These are phyloP conservation scores for Aspergillus sp. DNA, from an alignment of 2,329 filamentous ascomycete genomes.

Conservation along the genomic window DNA sequence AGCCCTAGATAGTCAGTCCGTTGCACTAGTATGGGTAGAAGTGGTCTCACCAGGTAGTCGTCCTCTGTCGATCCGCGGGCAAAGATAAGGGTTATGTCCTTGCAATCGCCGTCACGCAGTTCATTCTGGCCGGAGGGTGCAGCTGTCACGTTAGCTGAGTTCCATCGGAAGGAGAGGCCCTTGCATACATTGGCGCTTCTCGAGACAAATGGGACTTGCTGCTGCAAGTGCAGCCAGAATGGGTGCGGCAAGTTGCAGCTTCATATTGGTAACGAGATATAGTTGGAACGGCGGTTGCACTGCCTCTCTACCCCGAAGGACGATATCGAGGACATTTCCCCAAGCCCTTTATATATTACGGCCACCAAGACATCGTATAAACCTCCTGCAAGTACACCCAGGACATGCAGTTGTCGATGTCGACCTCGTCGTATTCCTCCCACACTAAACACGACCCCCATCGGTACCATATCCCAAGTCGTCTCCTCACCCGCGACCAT, in stretches of 20 bases:
- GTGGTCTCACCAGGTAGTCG: slow-evolving; percentile 46
- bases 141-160: background rate
- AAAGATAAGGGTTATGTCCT: slow-evolving; percentile 49
- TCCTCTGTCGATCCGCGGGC: slow-evolving; percentile 51
- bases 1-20: slow-evolving; percentile 21
- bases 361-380: no score
- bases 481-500: no score
- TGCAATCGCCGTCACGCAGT: slow-evolving; percentile 41
- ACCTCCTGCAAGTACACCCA: no score
- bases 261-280: background rate
- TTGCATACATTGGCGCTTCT: slow-evolving; percentile 12
- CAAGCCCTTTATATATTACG: no score
- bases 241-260: slow-evolving; percentile 4
- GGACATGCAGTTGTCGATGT: no score
- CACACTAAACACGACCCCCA: no score
- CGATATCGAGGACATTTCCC: fast-evolving
- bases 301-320: no score
- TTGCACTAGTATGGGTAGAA: background rate
- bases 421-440: no score
- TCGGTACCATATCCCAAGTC: no score
- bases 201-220: slow-evolving; percentile 7
- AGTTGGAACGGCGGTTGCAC: no score
- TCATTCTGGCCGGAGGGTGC: slow-evolving; percentile 31
- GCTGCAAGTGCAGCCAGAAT: slow-evolving; percentile 7
- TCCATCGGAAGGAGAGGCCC: background rate